phyloP scores from a whole-genome alignment of 495 filamentous ascomycete genomes.

The Talaromyces proteolyticus region DNA sequence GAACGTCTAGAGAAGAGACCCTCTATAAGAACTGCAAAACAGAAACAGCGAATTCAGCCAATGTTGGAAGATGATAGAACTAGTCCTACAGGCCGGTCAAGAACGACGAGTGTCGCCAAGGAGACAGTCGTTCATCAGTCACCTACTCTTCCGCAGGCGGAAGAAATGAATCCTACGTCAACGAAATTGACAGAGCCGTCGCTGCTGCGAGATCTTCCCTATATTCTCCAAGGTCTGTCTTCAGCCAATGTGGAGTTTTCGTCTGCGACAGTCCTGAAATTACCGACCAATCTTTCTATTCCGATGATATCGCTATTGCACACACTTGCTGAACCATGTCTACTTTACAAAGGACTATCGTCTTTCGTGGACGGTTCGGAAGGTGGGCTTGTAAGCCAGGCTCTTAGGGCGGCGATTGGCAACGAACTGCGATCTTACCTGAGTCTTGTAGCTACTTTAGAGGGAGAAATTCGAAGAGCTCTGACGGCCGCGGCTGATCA shows the following conservation, averaged over 20 bases:
- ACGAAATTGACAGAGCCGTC: conserved; percentile 49
- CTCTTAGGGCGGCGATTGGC: conserved; percentile 82
- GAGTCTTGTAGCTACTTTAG: conserved; percentile 85
- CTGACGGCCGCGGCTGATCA: conserved; percentile 60
- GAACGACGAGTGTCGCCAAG: conserved; percentile 10
- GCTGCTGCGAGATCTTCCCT: conserved; percentile 87
- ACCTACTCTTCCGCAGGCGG: conserved; percentile 12
- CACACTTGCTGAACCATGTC: conserved; percentile 84
- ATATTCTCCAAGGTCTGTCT: conserved; percentile 88
- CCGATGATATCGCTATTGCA: conserved; percentile 86
- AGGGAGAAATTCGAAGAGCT: conserved; percentile 86
- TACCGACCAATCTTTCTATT: conserved; percentile 73
- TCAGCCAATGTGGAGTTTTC: conserved; percentile 76
- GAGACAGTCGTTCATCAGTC: conserved; percentile 10
- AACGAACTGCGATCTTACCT: conserved; percentile 86
- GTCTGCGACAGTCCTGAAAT: conserved; percentile 54
- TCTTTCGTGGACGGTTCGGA: conserved; percentile 70
- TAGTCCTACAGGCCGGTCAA: background rate
- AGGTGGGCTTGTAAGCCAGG: conserved; percentile 80
- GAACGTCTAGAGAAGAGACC: conserved; percentile 20
- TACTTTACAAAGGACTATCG: conserved; percentile 76
- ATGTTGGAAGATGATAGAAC: conserved; percentile 4
- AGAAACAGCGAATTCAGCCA: conserved; percentile 8
- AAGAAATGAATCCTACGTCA: conserved; percentile 23
- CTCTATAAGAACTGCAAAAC: conserved; percentile 14